Base-by-base conservation (phyloP, 1,284 basidiomycete genomes). In the Lentinus polychrous region DNA sequence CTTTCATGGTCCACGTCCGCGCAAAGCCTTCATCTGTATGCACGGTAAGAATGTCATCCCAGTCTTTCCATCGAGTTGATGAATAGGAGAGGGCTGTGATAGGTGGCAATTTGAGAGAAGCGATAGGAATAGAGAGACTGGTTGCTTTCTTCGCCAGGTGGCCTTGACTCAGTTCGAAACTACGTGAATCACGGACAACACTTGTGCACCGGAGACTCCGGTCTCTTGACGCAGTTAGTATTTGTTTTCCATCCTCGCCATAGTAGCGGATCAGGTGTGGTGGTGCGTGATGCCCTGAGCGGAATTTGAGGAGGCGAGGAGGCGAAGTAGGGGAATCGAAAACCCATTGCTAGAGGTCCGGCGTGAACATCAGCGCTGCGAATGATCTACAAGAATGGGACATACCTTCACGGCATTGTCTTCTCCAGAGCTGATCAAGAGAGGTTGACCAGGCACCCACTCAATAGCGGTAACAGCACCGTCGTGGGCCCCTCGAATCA, bases 131-230 rank as follows among this genome's bases (percentile, higher is more conserved):
- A 7, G 89, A 90, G 2, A 94, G 73, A 1, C 80, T 78, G 0
- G 83, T 80, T 1, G 94, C 88, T 65, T 91, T 94, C 67, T 91
- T 94, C 5, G 78, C 71, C n/a, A 95, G 70, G 11, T 91, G 86
- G 82, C 94, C 95, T 77, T 99, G 95, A 10, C 91, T 94, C 45
- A 99, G 70, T 66, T 99, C 96, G 62, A 92, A 93, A 35, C 89
- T 92, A 45, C 94, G 74, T 1, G 93, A 94, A 65, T 97, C 94
- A 18, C 94, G 77, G 6, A 99, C 95, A 36, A 99, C 87, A 48
- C 88, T 93, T 4, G 91, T 94, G 62, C 84, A 91, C 37, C 96
- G 75, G 46, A 99, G 66, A 54, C 90, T 89, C 18, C 92, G 82
- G 64, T 99, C 96, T 45, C 83, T 72, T 3, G 86, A 86, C 0